A percentile compares a stretch with the other conserved stretches of the same genome.
These are phyloP conservation scores for Geotrichum phurueaensis DNA, from an alignment of 1,139 yeast genomes.

Conservation along the genomic window DNA sequence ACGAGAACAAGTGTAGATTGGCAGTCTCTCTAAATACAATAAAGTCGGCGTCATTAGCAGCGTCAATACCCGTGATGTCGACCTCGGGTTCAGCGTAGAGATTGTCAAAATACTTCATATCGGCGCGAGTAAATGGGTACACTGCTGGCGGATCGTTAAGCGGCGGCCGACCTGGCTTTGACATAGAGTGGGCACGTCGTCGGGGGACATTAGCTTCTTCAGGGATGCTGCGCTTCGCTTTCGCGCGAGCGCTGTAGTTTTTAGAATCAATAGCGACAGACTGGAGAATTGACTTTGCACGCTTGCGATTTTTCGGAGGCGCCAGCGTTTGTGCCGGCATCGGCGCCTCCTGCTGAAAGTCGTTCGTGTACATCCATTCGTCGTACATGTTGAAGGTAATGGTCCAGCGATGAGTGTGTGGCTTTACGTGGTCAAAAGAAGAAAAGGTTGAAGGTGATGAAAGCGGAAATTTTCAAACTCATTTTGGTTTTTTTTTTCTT, in stretches of 20 bases:
- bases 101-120: conserved; percentile 10
- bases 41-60: conserved; percentile 25
- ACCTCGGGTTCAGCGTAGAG: conserved; percentile 1
- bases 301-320: conserved; percentile 19
- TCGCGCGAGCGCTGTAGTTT: conserved; percentile 1
- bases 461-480: not conserved
- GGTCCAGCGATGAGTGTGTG: not conserved
- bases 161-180: not conserved
- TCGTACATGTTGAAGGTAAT: conserved; percentile 26
- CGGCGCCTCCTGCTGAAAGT: conserved; percentile 19
- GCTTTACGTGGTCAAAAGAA: conserved; percentile 4
- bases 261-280: conserved; percentile 26
- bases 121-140: conserved; percentile 18
- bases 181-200: conserved; percentile 23
- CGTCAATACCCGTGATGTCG: conserved; percentile 24
- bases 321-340: conserved; percentile 8
- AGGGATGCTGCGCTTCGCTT: conserved; percentile 14
- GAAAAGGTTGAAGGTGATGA: not conserved
- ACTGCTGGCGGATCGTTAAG: not conserved
- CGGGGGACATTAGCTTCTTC: conserved; percentile 23
- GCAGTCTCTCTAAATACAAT: conserved; percentile 28
- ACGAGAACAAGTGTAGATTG: conserved; percentile 33
- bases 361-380: conserved; percentile 33
- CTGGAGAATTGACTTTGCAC: conserved; percentile 29
- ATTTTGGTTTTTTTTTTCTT: not conserved